phyloP scores from a whole-genome alignment of 192 early-diverging fungal genomes.

The Chytriomyces sp. region DNA sequence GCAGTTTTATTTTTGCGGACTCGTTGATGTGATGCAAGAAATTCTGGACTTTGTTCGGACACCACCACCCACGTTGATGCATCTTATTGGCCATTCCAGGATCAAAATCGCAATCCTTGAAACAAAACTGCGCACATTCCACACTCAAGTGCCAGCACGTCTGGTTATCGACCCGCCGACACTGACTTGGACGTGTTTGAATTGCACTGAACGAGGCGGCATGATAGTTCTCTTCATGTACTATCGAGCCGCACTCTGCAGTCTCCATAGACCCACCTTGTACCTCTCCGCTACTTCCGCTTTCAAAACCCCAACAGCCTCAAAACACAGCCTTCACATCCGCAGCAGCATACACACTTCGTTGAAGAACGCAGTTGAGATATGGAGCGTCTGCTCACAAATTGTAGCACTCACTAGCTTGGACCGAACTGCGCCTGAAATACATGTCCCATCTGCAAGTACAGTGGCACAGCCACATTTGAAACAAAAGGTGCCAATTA shows the following conservation, averaged over 20 bases:
- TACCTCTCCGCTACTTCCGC: neutral
- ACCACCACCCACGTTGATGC: neutral
- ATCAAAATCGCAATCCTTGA: neutral
- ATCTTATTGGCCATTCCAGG: neutral
- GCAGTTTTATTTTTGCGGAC: neutral
- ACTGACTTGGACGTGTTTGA: neutral
- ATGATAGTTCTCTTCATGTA: neutral
- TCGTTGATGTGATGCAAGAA: neutral
- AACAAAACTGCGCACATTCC: neutral
- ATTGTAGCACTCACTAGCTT: neutral
- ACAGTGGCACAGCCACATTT: too few relatives aligned
- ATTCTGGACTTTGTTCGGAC: neutral
- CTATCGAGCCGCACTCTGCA: neutral
- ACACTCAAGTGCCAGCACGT: neutral
- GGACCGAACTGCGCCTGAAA: neutral
- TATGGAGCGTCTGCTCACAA: neutral
- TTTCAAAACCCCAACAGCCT: neutral
- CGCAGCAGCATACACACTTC: neutral
- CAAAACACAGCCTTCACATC: neutral
- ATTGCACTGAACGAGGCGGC: neutral
- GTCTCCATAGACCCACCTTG: neutral
- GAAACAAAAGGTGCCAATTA: too few relatives aligned
- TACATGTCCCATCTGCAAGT: neutral
- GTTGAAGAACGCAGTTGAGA: neutral
- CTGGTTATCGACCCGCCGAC: neutral